These are phyloP conservation scores for Melastoma malabathricum DNA, from an alignment of 345 rosid species.

Conservation along the genomic window DNA sequence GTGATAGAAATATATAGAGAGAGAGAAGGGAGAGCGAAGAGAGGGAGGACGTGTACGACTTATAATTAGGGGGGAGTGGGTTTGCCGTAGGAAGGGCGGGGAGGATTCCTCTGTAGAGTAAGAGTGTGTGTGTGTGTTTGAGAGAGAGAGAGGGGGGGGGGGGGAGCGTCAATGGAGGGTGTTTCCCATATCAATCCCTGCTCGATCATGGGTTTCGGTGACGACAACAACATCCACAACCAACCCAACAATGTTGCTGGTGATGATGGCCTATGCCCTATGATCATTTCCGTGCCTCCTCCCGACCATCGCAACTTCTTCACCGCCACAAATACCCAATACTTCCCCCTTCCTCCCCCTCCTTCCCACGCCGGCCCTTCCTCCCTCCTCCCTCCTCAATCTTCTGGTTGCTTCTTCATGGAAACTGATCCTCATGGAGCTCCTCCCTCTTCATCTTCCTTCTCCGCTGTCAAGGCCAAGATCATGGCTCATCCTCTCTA, in stretches of 20 bases:
- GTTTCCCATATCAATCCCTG: conserved; percentile 57
- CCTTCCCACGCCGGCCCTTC: no score
- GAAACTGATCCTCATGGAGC: conserved; percentile 6
- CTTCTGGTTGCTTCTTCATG: conserved; percentile 16
- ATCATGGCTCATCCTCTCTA: conserved; percentile 99
- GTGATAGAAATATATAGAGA: no score
- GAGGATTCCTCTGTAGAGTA: no score
- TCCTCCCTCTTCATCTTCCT: conserved; percentile 5
- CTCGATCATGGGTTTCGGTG: conserved; percentile 59
- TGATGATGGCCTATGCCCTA: conserved; percentile 37
- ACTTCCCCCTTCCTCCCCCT: no score
- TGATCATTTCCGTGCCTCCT: conserved; percentile 16
- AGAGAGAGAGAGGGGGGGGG: no score
- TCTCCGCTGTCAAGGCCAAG: conserved; percentile 57
- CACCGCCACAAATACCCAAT: conserved; percentile 1
- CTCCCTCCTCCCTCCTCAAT: no score
- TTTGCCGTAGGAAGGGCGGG: no score
- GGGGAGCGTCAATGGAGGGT: conserved; percentile 37
- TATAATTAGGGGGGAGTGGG: no score
- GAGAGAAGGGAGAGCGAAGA: no score
- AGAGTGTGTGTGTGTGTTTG: no score
- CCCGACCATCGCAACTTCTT: conserved; percentile 17
- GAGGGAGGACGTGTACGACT: no score
- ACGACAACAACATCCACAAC: conserved; percentile 34
- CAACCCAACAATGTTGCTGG: background rate